Evolutionary conservation across 129 eudicot species (phyloP).

Genomic region (Tanacetum coccineum): DNA sequence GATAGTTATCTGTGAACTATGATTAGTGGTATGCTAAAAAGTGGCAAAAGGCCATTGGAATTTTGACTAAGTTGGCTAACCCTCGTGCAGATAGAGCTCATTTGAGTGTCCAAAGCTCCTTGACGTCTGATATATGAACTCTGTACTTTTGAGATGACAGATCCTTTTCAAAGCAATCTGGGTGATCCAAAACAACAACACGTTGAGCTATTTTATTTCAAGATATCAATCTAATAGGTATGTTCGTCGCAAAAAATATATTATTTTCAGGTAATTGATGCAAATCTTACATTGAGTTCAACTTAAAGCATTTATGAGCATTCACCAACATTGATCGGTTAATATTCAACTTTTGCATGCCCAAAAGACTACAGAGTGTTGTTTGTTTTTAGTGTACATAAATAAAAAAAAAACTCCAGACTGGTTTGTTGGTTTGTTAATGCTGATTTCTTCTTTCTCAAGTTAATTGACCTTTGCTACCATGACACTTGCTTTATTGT

Average conservation of each 20-base stretch:
- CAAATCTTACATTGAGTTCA: conserved; percentile 79
- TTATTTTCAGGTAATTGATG: conserved; percentile 15
- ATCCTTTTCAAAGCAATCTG: conserved; percentile 94
- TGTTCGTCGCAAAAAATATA: neutral
- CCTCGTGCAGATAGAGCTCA: conserved; percentile 81
- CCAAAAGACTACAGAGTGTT: conserved; percentile 97
- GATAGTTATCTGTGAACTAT: too few species aligned
- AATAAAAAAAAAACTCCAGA: too few species aligned
- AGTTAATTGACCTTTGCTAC: conserved; percentile 69
- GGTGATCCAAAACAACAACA: conserved; percentile 7
- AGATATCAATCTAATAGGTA: conserved; percentile 1
- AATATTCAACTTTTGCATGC: conserved; percentile 96
- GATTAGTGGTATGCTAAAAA: too few species aligned
- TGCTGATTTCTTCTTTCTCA: conserved; percentile 61
- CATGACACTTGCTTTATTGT: too few species aligned
- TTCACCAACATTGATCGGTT: conserved; percentile 96
- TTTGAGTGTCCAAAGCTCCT: conserved; percentile 96
- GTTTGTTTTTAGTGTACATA: conserved; percentile 67
- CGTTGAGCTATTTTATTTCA: neutral
- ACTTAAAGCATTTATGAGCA: conserved; percentile 94
- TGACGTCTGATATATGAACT: conserved; percentile 95
- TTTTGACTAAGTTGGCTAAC: conserved; percentile 89
- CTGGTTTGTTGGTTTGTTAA: conserved; percentile 44
- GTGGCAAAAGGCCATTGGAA: too few species aligned
- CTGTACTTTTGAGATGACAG: conserved; percentile 90